These are phyloP conservation scores for Castanopsis chinensis DNA, from an alignment of 306 rosid species.

Conservation along the genomic window DNA sequence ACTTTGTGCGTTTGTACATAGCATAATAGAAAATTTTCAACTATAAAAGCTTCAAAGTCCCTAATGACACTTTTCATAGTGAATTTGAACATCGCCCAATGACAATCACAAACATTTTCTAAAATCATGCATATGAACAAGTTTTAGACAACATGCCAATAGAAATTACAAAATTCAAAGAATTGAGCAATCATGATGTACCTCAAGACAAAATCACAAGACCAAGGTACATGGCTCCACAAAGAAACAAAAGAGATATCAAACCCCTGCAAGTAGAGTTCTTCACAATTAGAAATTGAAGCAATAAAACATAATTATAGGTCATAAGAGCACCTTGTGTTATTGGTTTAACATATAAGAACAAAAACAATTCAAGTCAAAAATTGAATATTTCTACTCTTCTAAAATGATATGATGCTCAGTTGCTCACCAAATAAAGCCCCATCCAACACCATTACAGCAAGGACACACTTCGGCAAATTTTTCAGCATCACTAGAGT, in stretches of 20 bases:
- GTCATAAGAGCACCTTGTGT: not conserved
- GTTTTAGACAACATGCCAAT: not conserved
- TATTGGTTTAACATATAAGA: not conserved
- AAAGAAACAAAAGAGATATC: slow-evolving; percentile 51
- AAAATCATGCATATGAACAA: not conserved
- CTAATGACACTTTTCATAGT: not conserved
- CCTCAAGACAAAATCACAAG: slow-evolving; percentile 59
- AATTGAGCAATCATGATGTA: slow-evolving; percentile 4
- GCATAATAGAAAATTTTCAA: not conserved
- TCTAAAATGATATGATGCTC: slow-evolving; percentile 1
- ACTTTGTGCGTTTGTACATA: not conserved
- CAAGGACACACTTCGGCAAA: slow-evolving; percentile 71
- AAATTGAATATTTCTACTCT: not conserved
- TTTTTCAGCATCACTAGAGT: slow-evolving; percentile 70
- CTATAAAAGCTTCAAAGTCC: not conserved
- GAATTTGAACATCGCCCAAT: not conserved
- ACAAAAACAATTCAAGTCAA: not conserved
- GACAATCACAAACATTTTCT: not conserved
- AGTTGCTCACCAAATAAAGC: slow-evolving; percentile 58
- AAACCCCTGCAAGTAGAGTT: slow-evolving; percentile 47
- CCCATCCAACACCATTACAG: slow-evolving; percentile 74
- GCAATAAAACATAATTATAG: not conserved
- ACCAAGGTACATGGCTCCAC: slow-evolving; percentile 61
- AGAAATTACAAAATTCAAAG: not conserved
- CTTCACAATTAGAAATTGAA: slow-evolving; percentile 1